Percentiles rank a stretch among this genome's conserved stretches.
These are phyloP conservation scores for Metschnikowia colocasiae DNA, from an alignment of 805 yeast species.

Conservation along the genomic window DNA sequence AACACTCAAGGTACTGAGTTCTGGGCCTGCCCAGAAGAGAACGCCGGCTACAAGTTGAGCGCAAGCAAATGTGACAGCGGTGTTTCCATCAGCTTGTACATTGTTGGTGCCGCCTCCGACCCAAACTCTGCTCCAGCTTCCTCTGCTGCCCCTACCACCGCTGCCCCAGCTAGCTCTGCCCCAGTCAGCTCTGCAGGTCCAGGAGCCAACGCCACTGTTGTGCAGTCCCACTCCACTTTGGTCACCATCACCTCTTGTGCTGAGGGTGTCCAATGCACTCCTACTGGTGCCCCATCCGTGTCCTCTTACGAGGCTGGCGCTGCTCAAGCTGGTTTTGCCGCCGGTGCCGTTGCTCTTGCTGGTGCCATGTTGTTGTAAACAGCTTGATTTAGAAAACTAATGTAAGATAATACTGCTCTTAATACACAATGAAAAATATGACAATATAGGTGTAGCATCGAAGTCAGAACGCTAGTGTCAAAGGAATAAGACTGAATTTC, in stretches of 20 bases:
- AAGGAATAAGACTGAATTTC: too few species aligned
- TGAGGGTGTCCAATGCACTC: slow-evolving; percentile 12
- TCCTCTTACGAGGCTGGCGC: slow-evolving; percentile 12
- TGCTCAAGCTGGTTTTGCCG: slow-evolving; percentile 14
- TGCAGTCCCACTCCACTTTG: slow-evolving; percentile 21
- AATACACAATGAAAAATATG: too few species aligned
- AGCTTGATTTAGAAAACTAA: neutral
- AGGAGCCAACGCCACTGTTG: slow-evolving; percentile 20
- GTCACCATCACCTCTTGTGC: slow-evolving; percentile 26
- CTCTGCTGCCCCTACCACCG: slow-evolving; percentile 15
- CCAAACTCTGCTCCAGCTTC: too few species aligned
- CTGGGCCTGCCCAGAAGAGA: slow-evolving; percentile 25
- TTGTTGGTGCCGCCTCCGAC: slow-evolving; percentile 5
- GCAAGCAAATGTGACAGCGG: slow-evolving; percentile 11
- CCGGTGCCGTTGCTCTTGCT: slow-evolving; percentile 16
- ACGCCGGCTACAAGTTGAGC: slow-evolving; percentile 14
- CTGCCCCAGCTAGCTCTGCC: slow-evolving; percentile 19
- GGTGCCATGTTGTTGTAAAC: slow-evolving; percentile 18
- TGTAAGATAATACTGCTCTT: too few species aligned
- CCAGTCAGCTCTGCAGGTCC: slow-evolving; percentile 27
- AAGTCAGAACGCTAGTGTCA: too few species aligned
- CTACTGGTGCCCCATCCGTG: slow-evolving; percentile 3
- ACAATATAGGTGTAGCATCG: too few species aligned
- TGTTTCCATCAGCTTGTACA: slow-evolving; percentile 10
- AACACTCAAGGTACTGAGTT: slow-evolving; percentile 19